Evolutionary conservation across 768 basidiomycete species (phyloP).

Genomic region (Boletus rubescentipes): DNA sequence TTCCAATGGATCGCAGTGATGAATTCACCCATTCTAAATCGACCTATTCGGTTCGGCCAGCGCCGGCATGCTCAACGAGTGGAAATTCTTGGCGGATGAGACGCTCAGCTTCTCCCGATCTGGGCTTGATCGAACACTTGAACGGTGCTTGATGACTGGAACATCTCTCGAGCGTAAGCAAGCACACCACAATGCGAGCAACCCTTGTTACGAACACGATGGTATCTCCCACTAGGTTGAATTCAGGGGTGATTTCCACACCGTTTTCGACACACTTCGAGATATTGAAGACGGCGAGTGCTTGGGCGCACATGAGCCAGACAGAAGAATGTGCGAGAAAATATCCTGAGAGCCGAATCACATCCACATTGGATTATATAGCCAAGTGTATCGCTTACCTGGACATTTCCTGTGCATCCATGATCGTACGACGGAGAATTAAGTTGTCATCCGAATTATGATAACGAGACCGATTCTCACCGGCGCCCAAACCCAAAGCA

Average conservation of each 20-base stretch:
- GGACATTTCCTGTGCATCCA: conserved; percentile 8
- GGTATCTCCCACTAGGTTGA: conserved; percentile 27
- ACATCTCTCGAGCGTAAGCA: not conserved
- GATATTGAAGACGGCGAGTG: conserved; percentile 46
- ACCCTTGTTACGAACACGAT: not conserved
- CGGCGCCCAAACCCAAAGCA: conserved; percentile 21
- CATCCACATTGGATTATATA: not conserved
- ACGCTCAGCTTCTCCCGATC: not conserved
- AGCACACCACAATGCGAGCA: not conserved
- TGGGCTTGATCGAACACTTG: conserved; percentile 14
- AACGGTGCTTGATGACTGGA: conserved; percentile 15
- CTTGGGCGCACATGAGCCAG: conserved; percentile 29
- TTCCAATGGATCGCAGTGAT: not conserved
- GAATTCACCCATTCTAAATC: not conserved
- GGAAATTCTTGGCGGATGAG: not conserved
- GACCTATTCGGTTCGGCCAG: not conserved
- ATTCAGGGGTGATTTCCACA: conserved; percentile 44
- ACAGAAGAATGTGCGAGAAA: conserved; percentile 27
- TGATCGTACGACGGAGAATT: not conserved
- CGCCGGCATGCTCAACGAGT: not conserved
- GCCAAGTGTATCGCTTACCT: conserved; percentile 1
- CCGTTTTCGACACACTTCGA: conserved; percentile 42
- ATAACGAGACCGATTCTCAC: not conserved
- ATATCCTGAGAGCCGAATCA: conserved; percentile 14
- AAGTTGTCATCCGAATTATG: not conserved